Evolutionary conservation across 1,139 yeast species (phyloP).

Genomic region (Saccharomyces pastorianus): DNA sequence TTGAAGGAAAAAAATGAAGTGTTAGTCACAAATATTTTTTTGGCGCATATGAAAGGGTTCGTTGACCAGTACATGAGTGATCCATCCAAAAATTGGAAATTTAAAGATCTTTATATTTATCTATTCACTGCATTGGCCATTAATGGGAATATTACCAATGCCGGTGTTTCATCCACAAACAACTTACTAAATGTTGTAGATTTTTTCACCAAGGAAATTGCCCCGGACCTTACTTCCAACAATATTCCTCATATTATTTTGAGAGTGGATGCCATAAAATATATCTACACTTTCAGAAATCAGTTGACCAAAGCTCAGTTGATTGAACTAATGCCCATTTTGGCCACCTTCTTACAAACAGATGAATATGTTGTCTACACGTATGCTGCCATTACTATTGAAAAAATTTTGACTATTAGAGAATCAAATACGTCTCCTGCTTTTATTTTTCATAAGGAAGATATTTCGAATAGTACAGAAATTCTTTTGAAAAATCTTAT

Average conservation of each 20-base stretch:
- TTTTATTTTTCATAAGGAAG: constrained; percentile 61
- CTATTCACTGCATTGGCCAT: constrained; percentile 85
- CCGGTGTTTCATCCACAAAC: constrained; percentile 87
- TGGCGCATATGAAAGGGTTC: constrained; percentile 67
- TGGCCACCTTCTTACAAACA: constrained; percentile 56
- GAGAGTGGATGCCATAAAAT: constrained; percentile 87
- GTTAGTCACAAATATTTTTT: constrained; percentile 64
- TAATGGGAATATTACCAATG: constrained; percentile 73
- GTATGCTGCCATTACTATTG: constrained; percentile 87
- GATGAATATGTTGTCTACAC: constrained; percentile 80
- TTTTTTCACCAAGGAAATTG: constrained; percentile 74
- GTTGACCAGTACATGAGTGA: constrained; percentile 43
- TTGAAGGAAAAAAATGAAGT: constrained; percentile 73
- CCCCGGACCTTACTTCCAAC: constrained; percentile 58
- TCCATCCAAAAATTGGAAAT: constrained; percentile 55
- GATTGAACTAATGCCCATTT: constrained; percentile 68
- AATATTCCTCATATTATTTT: constrained; percentile 56
- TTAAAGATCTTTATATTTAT: constrained; percentile 80
- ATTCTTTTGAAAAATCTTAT: constrained; percentile 58
- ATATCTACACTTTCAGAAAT: constrained; percentile 81
- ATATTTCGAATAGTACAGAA: constrained; percentile 51
- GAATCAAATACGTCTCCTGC: constrained; percentile 41
- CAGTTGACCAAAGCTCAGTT: constrained; percentile 84
- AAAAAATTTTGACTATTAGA: constrained; percentile 74
- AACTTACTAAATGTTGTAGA: constrained; percentile 75